Evolutionary conservation across 1,284 basidiomycete genomes (phyloP).

Genomic region (Heterobasidion irregulare): DNA sequence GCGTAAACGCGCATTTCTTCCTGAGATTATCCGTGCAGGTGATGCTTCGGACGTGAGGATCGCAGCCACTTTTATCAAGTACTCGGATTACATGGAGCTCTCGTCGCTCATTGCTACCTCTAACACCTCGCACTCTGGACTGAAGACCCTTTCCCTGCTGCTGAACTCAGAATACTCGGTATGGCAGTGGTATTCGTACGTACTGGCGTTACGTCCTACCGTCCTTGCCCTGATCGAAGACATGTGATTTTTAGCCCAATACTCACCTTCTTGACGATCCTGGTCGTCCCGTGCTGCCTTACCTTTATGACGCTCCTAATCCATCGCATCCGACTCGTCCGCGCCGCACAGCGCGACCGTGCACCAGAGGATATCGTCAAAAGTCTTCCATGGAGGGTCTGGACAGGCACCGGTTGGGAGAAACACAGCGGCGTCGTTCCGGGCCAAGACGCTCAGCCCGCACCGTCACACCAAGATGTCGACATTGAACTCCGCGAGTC

Average conservation of each 20-base stretch:
- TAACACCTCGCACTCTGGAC: conserved; percentile 67
- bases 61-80: conserved; percentile 68
- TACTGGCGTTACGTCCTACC: conserved; percentile 9
- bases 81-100: conserved; percentile 58
- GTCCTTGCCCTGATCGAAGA: conserved; percentile 2
- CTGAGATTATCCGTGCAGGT: conserved; percentile 28
- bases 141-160: conserved; percentile 65
- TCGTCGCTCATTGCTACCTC: conserved; percentile 53
- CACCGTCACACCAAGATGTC: conserved; percentile 14
- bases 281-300: conserved; percentile 73
- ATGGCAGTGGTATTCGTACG: conserved; percentile 84
- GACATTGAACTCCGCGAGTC: conserved; percentile 17
- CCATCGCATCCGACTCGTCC: conserved; percentile 68
- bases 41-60: conserved; percentile 68
- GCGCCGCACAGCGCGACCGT: conserved; percentile 71
- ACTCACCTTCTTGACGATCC: conserved; percentile 70
- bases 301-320: conserved; percentile 77
- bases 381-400: conserved; percentile 69
- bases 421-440: conserved; percentile 42
- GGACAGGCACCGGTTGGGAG: conserved; percentile 73
- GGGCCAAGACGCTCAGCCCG: conserved; percentile 20
- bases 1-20: conserved; percentile 4
- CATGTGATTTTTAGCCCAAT: conserved; percentile 47
- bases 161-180: conserved; percentile 72
- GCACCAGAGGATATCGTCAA: conserved; percentile 74